Evolutionary conservation across 2,329 filamentous ascomycete genomes (phyloP).

Genomic region (Diaporthe sp.): DNA sequence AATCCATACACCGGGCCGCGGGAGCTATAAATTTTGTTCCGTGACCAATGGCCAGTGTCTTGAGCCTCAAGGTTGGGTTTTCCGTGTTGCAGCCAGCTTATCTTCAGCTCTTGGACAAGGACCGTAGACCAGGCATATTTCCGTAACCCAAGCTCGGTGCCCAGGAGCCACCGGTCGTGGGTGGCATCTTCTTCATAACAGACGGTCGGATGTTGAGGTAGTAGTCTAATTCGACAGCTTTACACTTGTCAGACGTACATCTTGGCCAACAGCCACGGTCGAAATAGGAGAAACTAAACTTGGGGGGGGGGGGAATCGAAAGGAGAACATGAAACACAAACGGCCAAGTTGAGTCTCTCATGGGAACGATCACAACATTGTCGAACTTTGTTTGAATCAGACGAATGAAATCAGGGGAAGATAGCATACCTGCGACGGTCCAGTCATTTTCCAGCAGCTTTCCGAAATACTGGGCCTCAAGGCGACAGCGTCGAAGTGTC

Average conservation of each 20-base stretch:
- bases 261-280: not conserved
- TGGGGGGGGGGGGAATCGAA: not conserved
- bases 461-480: conserved; percentile 33
- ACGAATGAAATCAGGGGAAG: not conserved
- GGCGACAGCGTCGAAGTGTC: conserved; percentile 32
- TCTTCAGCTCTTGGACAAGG: not conserved
- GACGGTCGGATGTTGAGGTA: conserved; percentile 26
- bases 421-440: conserved; percentile 3
- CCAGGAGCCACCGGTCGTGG: conserved; percentile 20
- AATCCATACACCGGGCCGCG: not conserved
- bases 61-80: not conserved
- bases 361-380: not conserved
- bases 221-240: conserved; percentile 25
- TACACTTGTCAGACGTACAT: not conserved
- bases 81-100: not conserved
- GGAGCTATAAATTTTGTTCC: not conserved
- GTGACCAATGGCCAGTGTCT: not conserved
- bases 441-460: conserved; percentile 32
- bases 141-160: conserved; percentile 25
- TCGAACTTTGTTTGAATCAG: not conserved
- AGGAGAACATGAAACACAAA: not conserved
- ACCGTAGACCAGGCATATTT: not conserved
- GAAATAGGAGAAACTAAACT: not conserved
- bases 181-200: conserved; percentile 5
- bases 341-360: not conserved